Percentiles rank a stretch among this genome's conserved stretches.
phyloP scores from a whole-genome alignment of 495 filamentous ascomycete genomes.

The Letharia lupina region DNA sequence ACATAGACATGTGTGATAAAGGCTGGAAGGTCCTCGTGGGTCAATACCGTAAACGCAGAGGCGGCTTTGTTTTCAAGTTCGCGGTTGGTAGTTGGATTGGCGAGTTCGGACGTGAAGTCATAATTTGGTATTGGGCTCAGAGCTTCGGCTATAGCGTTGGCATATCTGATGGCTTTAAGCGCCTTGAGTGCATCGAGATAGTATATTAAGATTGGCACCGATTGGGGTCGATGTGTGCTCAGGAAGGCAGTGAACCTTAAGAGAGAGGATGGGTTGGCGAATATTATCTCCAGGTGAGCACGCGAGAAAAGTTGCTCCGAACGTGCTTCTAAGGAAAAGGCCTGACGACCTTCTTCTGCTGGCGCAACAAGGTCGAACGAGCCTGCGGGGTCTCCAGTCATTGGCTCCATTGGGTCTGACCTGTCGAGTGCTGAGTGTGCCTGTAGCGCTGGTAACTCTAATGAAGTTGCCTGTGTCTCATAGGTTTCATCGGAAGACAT shows the following conservation, averaged over 20 bases:
- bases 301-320: constrained; percentile 57
- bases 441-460: constrained; percentile 24
- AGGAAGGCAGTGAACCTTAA: constrained; percentile 57
- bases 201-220: constrained; percentile 58
- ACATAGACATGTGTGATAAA: constrained; percentile 59
- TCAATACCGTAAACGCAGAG: constrained; percentile 51
- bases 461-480: constrained; percentile 22
- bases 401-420: constrained; percentile 24
- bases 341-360: constrained; percentile 21
- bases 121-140: constrained; percentile 41
- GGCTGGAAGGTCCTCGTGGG: constrained; percentile 62
- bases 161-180: constrained; percentile 60
- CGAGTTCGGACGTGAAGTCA: constrained; percentile 36
- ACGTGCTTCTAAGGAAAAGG: constrained; percentile 45
- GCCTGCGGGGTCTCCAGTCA: constrained; percentile 22
- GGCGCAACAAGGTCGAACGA: constrained; percentile 27
- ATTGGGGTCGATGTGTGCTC: constrained; percentile 63
- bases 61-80: constrained; percentile 51
- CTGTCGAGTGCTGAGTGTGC: constrained; percentile 22
- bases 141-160: constrained; percentile 54
- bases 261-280: constrained; percentile 61
- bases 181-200: constrained; percentile 64
- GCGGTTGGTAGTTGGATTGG: constrained; percentile 42
- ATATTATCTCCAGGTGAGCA: constrained; percentile 50
- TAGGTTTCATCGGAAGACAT: constrained; percentile 23